Evolutionary conservation across 495 filamentous ascomycete genomes (phyloP), one percentile per base, ranked within the genome.

Genomic region (Staphylotrichum longicolle): DNA sequence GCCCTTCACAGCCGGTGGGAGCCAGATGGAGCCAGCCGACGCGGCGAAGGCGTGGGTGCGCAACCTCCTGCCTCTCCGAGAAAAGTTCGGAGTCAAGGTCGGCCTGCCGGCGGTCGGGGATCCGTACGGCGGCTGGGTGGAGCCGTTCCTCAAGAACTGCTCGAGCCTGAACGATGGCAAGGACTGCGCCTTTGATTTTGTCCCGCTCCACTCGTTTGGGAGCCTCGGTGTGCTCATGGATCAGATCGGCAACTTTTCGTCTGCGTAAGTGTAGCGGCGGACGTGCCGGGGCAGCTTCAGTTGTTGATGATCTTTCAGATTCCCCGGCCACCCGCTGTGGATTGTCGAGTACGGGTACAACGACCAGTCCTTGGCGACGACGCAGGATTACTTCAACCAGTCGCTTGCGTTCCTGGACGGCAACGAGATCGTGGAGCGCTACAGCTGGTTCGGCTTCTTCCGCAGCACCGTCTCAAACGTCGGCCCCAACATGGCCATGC

Each of bases 151-250:
- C 57, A 68, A 53, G 27, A 78, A 73, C 37, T 80, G 78, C 12
- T 57, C 55, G 4, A 40, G 61, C 33, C 20, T 70, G 49, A 66
- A 65, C 37, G 58, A 64, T 32, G 20, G 46, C 8, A 58, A 61
- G 35, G 51, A 62, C 14, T 88, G 86, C 67, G 80, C 72, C 1
- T 74, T 78, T 7, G 86, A 88, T 64, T 88, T 90, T 70, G 75
- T 89, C 14, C 80, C 86, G 0, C 68, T 88, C 12, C 85, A 88
- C 68, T 88, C 81, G 79, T 88, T 88, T 68, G 85, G 85, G 1
- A 70, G 83, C 51, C 85, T 88, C 54, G 78, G 79, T 57, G 82
- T 81, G 0, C 66, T 72, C 54, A 86, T 50, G 83, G 82, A 2
- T 68, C 58, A 66, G 41, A 50, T 72, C 1, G 69, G 51, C 32